Conservation (phyloP, 768 basidiomycete species). For the Boletellus emodensis region DNA sequence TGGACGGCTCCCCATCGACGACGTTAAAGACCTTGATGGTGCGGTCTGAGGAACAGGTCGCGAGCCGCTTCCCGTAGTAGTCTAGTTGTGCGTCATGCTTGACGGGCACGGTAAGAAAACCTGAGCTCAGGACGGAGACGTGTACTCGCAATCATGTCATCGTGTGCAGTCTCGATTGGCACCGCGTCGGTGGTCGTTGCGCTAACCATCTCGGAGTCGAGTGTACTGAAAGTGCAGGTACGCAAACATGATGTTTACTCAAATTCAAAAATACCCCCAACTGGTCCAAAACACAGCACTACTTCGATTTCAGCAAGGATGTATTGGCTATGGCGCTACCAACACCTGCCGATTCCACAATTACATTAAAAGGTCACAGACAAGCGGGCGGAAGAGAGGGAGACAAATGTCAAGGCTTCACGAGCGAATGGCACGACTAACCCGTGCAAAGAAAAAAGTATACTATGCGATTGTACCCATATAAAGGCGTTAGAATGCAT, state of each 20-base stretch:
- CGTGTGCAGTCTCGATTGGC: conserved; percentile 92
- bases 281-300: background rate
- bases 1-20: conserved; percentile 78
- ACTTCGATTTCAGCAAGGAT: background rate
- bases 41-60: conserved; percentile 94
- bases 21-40: conserved; percentile 96
- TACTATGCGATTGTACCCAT: conserved; percentile 13
- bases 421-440: background rate
- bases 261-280: too few relatives aligned
- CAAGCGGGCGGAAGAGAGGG: conserved; percentile 1
- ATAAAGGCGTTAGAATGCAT: conserved; percentile 6
- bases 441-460: conserved; percentile 1
- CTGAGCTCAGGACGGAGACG: background rate
- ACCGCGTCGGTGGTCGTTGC: conserved; percentile 63
- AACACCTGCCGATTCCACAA: background rate
- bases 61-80: conserved; percentile 95
- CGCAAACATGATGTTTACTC: too few relatives aligned
- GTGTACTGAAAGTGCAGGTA: too few relatives aligned
- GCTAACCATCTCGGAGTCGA: conserved; percentile 12
- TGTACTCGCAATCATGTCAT: conserved; percentile 89
- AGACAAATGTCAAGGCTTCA: background rate
- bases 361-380: conserved; percentile 2
- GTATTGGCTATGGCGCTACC: background rate
- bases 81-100: conserved; percentile 98
- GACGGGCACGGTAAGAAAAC: background rate